phyloP scores from a whole-genome alignment of 805 yeast species.

The Saccharomycodes ludwigii region DNA sequence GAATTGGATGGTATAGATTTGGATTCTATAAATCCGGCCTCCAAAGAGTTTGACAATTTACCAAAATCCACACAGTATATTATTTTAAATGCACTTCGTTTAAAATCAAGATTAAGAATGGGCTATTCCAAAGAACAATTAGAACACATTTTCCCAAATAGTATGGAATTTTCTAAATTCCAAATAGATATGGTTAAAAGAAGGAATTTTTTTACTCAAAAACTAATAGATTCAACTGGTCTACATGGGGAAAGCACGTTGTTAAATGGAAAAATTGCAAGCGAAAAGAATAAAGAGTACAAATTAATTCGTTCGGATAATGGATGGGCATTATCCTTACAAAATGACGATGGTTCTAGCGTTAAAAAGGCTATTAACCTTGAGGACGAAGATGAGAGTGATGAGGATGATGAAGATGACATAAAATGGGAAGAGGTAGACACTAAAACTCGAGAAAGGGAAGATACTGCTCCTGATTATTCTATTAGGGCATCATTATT shows the following conservation, averaged over 20 bases:
- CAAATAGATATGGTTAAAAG: conserved; percentile 89
- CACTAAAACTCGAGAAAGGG: conserved; percentile 17
- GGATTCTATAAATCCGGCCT: conserved; percentile 70
- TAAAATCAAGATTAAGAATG: conserved; percentile 84
- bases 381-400: conserved; percentile 14
- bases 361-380: conserved; percentile 32
- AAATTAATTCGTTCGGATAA: conserved; percentile 61
- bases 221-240: conserved; percentile 72
- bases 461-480: conserved; percentile 21
- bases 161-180: conserved; percentile 83
- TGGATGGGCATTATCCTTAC: conserved; percentile 73
- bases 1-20: conserved; percentile 60
- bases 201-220: conserved; percentile 82
- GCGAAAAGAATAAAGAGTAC: conserved; percentile 71
- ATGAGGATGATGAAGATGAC: conserved; percentile 26
- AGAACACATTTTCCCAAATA: conserved; percentile 66
- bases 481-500: conserved; percentile 32
- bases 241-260: conserved; percentile 36
- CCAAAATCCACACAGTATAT: conserved; percentile 84
- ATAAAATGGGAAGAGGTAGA: conserved; percentile 67
- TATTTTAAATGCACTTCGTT: conserved; percentile 68
- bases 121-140: conserved; percentile 89
- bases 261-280: conserved; percentile 51
- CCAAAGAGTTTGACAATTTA: conserved; percentile 60
- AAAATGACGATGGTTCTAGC: conserved; percentile 29